Evolutionary conservation across 129 eudicot species (phyloP).

Genomic region (Flaveria trinervia): DNA sequence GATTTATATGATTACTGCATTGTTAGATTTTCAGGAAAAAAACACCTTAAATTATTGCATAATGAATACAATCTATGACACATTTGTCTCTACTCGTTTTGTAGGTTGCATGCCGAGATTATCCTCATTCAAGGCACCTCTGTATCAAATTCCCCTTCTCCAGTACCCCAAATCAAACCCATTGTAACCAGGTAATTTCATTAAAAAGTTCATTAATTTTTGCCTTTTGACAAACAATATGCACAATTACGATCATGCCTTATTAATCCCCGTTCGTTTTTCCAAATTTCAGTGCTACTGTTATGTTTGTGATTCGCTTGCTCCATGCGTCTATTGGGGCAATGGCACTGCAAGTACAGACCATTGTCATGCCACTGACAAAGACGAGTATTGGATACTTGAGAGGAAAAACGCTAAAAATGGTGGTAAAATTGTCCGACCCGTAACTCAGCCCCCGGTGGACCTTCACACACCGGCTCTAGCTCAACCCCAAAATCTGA

Average conservation of each 20-base stretch:
- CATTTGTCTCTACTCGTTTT: neutral
- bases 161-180: constrained; percentile 29
- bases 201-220: too few relatives aligned
- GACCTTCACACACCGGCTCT: constrained; percentile 21
- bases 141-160: constrained; percentile 43
- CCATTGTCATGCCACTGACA: constrained; percentile 46
- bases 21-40: neutral
- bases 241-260: constrained; percentile 6
- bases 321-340: constrained; percentile 46
- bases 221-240: neutral
- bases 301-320: constrained; percentile 47
- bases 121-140: constrained; percentile 49
- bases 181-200: constrained; percentile 48
- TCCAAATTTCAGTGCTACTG: constrained; percentile 45
- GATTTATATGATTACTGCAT: constrained; percentile 9
- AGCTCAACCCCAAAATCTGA: constrained; percentile 31
- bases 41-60: neutral
- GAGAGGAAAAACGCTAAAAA: constrained; percentile 36
- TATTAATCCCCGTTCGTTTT: constrained; percentile 3
- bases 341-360: constrained; percentile 36
- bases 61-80: neutral
- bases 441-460: constrained; percentile 1
- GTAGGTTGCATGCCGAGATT: constrained; percentile 50
- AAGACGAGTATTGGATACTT: constrained; percentile 31
- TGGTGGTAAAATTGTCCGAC: constrained; percentile 25